These are phyloP conservation scores for Pseudocercospora macadamiae DNA, from an alignment of 2,329 filamentous ascomycete species.

Conservation along the genomic window DNA sequence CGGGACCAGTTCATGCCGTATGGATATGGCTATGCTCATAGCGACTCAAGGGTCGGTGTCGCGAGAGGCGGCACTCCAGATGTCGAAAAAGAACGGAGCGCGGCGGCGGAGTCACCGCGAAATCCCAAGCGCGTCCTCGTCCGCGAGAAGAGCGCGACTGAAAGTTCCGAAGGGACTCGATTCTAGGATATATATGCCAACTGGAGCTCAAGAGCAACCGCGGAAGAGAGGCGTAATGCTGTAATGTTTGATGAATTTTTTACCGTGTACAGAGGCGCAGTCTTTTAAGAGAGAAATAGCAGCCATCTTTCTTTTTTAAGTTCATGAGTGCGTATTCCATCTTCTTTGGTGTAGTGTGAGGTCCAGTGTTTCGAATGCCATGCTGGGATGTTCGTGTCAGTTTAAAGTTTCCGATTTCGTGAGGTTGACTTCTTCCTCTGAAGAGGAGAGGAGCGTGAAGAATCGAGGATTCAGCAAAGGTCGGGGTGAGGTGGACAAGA, in stretches of 20 bases:
- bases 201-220: background rate
- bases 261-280: constrained; percentile 5
- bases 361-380: too few relatives aligned
- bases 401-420: too few relatives aligned
- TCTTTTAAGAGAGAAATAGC: background rate
- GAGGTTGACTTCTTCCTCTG: background rate
- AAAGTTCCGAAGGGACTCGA: constrained; percentile 4
- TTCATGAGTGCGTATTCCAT: too few relatives aligned
- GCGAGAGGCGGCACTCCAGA: constrained; percentile 31
- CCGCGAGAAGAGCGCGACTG: constrained; percentile 13
- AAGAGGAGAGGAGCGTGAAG: too few relatives aligned
- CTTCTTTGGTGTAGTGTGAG: too few relatives aligned
- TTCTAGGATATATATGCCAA: constrained; percentile 2
- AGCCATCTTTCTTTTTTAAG: too few relatives aligned
- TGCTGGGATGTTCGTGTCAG: too few relatives aligned
- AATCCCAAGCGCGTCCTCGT: constrained; percentile 13
- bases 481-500: too few relatives aligned
- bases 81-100: constrained; percentile 25
- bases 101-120: background rate
- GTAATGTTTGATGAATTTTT: constrained; percentile 8
- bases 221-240: background rate
- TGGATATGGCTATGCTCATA: constrained; percentile 37
- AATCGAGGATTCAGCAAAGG: too few relatives aligned
- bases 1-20: constrained; percentile 40
- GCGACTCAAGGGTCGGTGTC: constrained; percentile 27